Evolutionary conservation across 441 rosid genomes (phyloP).

Genomic region (Erodium texanum): DNA sequence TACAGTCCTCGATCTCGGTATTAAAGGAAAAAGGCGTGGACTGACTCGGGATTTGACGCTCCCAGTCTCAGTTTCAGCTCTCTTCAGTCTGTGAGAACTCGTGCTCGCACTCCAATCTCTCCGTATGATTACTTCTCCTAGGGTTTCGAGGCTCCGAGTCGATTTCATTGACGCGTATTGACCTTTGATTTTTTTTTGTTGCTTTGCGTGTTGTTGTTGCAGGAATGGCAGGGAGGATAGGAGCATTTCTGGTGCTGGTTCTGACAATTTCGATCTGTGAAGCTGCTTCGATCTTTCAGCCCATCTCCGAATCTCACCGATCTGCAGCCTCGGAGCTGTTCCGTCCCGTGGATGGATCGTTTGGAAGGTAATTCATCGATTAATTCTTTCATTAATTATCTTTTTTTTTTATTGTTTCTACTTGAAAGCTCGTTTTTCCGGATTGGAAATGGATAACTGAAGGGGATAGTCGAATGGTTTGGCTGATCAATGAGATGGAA

Average conservation of each 20-base stretch:
- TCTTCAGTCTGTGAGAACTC: not conserved
- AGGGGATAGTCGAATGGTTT: not conserved
- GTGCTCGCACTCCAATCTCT: not conserved
- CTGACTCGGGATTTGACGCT: not conserved
- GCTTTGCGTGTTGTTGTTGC: slow-evolving; percentile 15
- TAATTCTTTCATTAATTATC: not conserved
- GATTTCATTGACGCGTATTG: not conserved
- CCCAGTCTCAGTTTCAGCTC: not conserved
- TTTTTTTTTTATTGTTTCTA: not conserved
- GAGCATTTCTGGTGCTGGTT: slow-evolving; percentile 35
- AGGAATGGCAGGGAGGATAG: slow-evolving; percentile 50
- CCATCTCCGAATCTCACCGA: slow-evolving; percentile 81
- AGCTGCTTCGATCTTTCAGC: slow-evolving; percentile 51
- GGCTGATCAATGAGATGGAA: not conserved
- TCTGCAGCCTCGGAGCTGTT: slow-evolving; percentile 79
- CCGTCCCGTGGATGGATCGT: slow-evolving; percentile 49
- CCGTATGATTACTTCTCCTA: slow-evolving; percentile 5
- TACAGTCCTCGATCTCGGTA: not conserved
- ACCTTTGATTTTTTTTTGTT: not conserved
- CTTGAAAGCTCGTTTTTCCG: not conserved
- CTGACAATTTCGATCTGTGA: slow-evolving; percentile 41
- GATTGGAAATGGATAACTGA: not conserved
- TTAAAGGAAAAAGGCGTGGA: not conserved
- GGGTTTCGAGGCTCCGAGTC: slow-evolving; percentile 3
- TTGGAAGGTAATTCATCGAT: slow-evolving; percentile 44